Evolutionary conservation across 306 rosid genomes (phyloP), one percentile per base, ranked within the genome.

Genomic region (Sesbania bispinosa): DNA sequence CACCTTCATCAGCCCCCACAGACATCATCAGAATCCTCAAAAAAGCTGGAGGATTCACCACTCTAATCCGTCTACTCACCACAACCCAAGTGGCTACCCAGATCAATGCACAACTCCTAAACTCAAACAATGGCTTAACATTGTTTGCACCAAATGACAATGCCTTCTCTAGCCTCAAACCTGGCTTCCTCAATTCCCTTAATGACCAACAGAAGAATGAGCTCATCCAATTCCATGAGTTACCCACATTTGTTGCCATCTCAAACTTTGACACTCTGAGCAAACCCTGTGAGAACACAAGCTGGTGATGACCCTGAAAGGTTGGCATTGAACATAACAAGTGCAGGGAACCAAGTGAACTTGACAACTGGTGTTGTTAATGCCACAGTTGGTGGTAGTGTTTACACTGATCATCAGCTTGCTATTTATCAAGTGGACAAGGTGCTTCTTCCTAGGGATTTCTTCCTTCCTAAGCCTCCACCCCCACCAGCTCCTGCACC

Each of bases 261-360:
- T 61, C 96, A 10, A 89, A 83, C 57, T 87, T 89, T 30, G 90
- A 89, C 32, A 87, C 96, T 8, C 46, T 89, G 13, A 87, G 92
- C 71, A n/a, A 87, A 89, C 62, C 90, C 92, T 0, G 80, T 89
- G 32, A 75, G 90, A 60, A 89, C 96, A 32, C 90, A 87, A 18
- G 96, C 92, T 0, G 89, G 96, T n/a, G 89, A 78, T 13, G 74
- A 79, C 3, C 77, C 85, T 4, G 71, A 82, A 0, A 86, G 86
- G 73, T 53, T 77, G 62, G 89, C 87, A n/a, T n/a, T n/a, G n/a
- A n/a, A n/a, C n/a, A n/a, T n/a, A n/a, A n/a, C n/a, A n/a, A n/a
- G n/a, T n/a, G 15, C 82, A 0, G 90, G 96, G 32, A 89, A 70
- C 65, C 67, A 71, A 62, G 92, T 89, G 27, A 89, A 89, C 61